Evolutionary conservation across 805 yeast species (phyloP), one percentile per base, ranked within the genome.

Genomic region (Kodamaea restingae): DNA sequence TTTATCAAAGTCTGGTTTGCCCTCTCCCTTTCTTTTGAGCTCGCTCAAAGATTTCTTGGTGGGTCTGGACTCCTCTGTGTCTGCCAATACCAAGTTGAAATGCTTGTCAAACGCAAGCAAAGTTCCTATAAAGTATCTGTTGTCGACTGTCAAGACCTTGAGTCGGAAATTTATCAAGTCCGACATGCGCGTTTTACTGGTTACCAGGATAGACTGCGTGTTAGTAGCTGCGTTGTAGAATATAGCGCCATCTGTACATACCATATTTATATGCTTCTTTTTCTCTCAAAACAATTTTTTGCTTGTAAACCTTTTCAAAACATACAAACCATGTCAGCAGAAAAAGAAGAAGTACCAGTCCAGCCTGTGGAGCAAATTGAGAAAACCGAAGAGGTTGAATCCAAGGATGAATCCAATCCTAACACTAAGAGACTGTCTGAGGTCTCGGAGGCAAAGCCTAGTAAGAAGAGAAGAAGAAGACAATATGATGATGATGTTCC

Each of bases 21-120:
- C 48, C n/a, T 43, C 39, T 2, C 40, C 43, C 17, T 26, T 43
- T 44, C 52, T 61, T 45, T 56, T 63, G 50, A 68, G 57, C 45
- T 56, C 65, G 15, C 46, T 55, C 45, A 44, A 56, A 37, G 85
- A 73, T 45, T 79, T 79, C 50, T 79, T 81, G 4, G 95, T 80
- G 8, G 81, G 61, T 47, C 97, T 71, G 52, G 79, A 79, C 56
- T 91, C 98, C 52, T 86, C 88, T 30, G 93, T 77, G 47, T 90
- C 93, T 9, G 84, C 74, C 22, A 91, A 65, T 10, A 93, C 95
- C 12, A 91, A 56, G 59, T 91, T 91, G 82, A 90, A 81, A 56
- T 83, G 84, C 55, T 82, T 82, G 60, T 93, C 98, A 58, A 87
- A 91, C 6, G 98, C 88, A 46, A 90, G 62, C 38, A 91, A 71